Percentiles rank a stretch among this genome's conserved stretches.
Evolutionary conservation across 2,329 filamentous ascomycete genomes (phyloP).

Genomic region (Aspergillus sp.): DNA sequence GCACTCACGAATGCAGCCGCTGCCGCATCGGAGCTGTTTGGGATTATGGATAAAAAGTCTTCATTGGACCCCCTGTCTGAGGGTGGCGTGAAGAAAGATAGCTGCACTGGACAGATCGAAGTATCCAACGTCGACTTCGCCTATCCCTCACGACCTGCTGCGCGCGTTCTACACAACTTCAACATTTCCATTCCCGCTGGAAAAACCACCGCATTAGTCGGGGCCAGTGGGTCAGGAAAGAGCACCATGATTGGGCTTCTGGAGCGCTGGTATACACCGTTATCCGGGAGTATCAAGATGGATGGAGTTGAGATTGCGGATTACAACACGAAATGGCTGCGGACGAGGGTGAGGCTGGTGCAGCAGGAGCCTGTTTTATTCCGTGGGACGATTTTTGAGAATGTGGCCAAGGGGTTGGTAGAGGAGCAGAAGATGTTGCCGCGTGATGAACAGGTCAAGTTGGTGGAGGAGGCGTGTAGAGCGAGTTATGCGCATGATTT

Average conservation of each 20-base stretch:
- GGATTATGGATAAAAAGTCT: neutral
- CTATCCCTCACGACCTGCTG: conserved; percentile 37
- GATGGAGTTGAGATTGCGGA: conserved; percentile 33
- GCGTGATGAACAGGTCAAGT: conserved; percentile 38
- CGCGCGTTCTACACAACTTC: conserved; percentile 31
- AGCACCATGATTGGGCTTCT: conserved; percentile 68
- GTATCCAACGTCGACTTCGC: conserved; percentile 39
- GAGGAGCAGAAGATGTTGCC: conserved; percentile 51
- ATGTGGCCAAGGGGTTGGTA: conserved; percentile 58
- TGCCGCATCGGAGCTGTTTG: neutral
- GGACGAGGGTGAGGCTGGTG: conserved; percentile 18
- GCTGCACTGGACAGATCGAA: neutral
- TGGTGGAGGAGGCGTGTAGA: conserved; percentile 40
- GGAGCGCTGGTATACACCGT: conserved; percentile 65
- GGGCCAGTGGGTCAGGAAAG: conserved; percentile 68
- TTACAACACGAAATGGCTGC: conserved; percentile 24
- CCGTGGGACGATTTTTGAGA: conserved; percentile 73
- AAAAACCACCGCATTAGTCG: conserved; percentile 60
- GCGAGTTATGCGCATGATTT: conserved; percentile 49
- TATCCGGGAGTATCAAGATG: conserved; percentile 28
- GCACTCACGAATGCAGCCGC: neutral
- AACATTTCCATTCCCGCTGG: conserved; percentile 32
- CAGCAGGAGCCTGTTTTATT: conserved; percentile 76
- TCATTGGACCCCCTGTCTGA: neutral
- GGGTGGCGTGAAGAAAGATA: conserved; percentile 54